phyloP scores from a whole-genome alignment of 78 protist genomes.

The Protostelium mycophagum region DNA sequence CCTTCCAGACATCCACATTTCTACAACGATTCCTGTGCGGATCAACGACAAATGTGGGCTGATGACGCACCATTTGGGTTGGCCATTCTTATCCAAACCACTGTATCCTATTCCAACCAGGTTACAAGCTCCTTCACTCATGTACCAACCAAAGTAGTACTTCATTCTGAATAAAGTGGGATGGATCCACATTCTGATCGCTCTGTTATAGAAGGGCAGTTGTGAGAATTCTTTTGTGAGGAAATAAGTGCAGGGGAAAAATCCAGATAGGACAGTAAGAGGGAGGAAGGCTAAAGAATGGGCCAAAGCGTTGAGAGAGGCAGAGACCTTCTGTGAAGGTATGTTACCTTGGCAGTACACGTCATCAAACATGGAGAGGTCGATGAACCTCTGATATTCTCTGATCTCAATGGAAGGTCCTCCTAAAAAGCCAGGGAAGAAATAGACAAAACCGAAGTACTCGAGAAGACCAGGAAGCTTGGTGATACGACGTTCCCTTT shows the following conservation, averaged over 20 bases:
- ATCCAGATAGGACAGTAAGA: constrained; percentile 23
- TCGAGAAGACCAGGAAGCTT: constrained; percentile 58
- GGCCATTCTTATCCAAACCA: constrained; percentile 22
- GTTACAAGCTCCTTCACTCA: constrained; percentile 60
- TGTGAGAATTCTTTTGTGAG: background rate
- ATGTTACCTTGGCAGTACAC: background rate
- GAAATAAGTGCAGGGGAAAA: background rate
- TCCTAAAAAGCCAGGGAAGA: constrained; percentile 61
- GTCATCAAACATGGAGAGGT: constrained; percentile 27
- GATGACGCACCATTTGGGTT: constrained; percentile 1
- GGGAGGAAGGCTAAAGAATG: constrained; percentile 19
- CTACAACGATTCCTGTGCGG: constrained; percentile 38
- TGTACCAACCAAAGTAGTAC: constrained; percentile 72
- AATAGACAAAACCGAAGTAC: constrained; percentile 54
- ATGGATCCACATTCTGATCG: constrained; percentile 16
- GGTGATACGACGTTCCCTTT: constrained; percentile 27
- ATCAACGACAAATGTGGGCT: background rate
- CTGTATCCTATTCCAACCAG: constrained; percentile 48
- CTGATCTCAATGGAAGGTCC: constrained; percentile 72
- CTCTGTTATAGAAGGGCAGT: constrained; percentile 23
- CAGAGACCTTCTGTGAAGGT: constrained; percentile 3
- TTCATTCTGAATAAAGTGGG: constrained; percentile 31
- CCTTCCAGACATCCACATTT: constrained; percentile 27
- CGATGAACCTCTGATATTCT: constrained; percentile 43
- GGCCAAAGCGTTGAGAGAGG: constrained; percentile 18